Evolutionary conservation across 345 rosid species (phyloP).

Genomic region (Eucalyptus marginata): DNA sequence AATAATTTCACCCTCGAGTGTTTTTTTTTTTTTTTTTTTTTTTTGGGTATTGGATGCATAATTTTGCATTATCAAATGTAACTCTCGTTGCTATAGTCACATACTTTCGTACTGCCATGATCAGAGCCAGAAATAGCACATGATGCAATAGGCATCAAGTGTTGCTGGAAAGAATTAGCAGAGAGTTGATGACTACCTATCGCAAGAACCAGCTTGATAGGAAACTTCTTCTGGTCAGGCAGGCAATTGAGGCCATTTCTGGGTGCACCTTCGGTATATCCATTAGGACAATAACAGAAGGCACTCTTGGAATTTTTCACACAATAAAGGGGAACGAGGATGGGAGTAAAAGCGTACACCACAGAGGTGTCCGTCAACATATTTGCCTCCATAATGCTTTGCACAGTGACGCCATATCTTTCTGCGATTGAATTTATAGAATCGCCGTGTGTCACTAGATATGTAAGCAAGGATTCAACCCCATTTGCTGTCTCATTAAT

Average conservation of each 20-base stretch:
- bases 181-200: background rate
- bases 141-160: background rate
- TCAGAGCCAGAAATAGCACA: background rate
- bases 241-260: background rate
- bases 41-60: background rate
- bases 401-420: no score
- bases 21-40: no score
- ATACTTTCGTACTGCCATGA: background rate
- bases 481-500: slow-evolving; percentile 27
- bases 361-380: no score
- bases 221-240: background rate
- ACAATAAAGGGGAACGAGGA: slow-evolving; percentile 44
- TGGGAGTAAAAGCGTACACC: background rate
- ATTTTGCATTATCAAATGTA: background rate
- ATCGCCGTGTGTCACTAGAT: slow-evolving; percentile 30
- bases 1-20: background rate
- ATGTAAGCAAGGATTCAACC: slow-evolving; percentile 35
- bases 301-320: background rate
- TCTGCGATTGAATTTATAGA: background rate
- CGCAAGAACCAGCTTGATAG: background rate
- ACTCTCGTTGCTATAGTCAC: background rate
- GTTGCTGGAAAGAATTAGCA: background rate
- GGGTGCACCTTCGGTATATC: background rate
- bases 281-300: background rate
- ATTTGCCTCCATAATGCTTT: no score